These are phyloP conservation scores for Crithidia brevicula DNA, from an alignment of 208 protist genomes.

Conservation along the genomic window DNA sequence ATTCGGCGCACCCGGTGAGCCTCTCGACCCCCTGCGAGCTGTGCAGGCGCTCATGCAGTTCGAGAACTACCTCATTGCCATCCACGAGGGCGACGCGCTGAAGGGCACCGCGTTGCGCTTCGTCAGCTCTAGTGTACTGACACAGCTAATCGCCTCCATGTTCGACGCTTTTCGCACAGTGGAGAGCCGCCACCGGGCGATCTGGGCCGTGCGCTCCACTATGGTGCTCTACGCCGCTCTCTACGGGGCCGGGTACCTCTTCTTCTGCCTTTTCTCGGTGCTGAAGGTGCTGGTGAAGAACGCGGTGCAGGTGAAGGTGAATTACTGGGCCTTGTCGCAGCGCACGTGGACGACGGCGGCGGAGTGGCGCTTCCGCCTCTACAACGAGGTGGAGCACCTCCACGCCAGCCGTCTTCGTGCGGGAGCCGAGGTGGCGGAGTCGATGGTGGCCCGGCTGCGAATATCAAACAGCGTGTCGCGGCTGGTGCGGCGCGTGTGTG, in stretches of 20 bases:
- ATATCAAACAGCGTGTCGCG: conserved; percentile 51
- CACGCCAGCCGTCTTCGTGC: conserved; percentile 53
- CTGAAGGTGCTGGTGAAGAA: conserved; percentile 78
- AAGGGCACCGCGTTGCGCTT: conserved; percentile 52
- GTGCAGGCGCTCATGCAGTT: conserved; percentile 72
- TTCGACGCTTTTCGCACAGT: conserved; percentile 78
- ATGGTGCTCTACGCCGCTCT: conserved; percentile 48
- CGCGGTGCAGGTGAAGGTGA: conserved; percentile 64
- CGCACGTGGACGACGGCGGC: conserved; percentile 64
- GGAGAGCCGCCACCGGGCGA: conserved; percentile 34
- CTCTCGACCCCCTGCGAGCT: conserved; percentile 65
- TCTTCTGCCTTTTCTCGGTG: conserved; percentile 55
- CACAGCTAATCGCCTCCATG: conserved; percentile 53
- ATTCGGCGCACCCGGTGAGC: conserved; percentile 24
- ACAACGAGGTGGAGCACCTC: conserved; percentile 86
- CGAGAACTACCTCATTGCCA: conserved; percentile 76
- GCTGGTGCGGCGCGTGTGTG: conserved; percentile 62
- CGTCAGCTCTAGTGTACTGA: conserved; percentile 39
- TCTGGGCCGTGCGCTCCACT: conserved; percentile 42
- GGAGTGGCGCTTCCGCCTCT: conserved; percentile 77
- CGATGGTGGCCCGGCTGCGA: conserved; percentile 56
- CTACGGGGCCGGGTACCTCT: conserved; percentile 58
- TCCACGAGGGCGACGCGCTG: conserved; percentile 60
- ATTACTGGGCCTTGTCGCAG: conserved; percentile 54
- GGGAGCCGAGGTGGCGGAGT: conserved; percentile 47